Conservation (phyloP, 2,329 filamentous ascomycete genomes). For the Arthrobotrys iridis region DNA sequence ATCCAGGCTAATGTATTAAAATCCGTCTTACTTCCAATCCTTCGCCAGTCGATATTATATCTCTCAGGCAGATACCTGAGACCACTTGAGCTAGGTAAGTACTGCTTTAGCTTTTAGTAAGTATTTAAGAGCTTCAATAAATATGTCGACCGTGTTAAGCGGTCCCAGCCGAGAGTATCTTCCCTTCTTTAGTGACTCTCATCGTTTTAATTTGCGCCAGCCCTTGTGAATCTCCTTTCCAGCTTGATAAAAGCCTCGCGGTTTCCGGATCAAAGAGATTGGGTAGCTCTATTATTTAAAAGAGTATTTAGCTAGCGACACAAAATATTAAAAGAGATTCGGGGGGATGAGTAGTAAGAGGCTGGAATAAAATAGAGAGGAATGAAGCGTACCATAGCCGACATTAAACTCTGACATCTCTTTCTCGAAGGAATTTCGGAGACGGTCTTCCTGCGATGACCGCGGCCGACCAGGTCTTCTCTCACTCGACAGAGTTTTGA, state of each 20-base stretch:
- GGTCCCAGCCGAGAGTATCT: too few species aligned
- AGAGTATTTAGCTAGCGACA: not conserved
- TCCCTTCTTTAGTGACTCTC: slow-evolving; percentile 31
- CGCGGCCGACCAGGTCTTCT: slow-evolving; percentile 31
- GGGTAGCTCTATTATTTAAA: slow-evolving; percentile 22
- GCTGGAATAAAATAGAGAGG: too few species aligned
- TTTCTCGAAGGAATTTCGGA: slow-evolving; percentile 34
- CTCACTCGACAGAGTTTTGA: slow-evolving; percentile 11
- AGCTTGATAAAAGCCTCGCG: not conserved
- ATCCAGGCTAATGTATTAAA: too few species aligned
- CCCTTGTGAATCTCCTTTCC: slow-evolving; percentile 25
- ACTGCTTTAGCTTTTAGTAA: too few species aligned
- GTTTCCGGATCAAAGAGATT: slow-evolving; percentile 19
- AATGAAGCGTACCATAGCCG: slow-evolving; percentile 24
- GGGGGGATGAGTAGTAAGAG: too few species aligned
- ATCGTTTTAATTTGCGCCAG: slow-evolving; percentile 27
- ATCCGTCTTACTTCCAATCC: too few species aligned
- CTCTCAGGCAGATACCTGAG: too few species aligned
- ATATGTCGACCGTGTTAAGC: too few species aligned
- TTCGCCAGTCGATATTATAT: too few species aligned
- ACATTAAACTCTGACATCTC: slow-evolving; percentile 27
- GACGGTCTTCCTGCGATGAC: slow-evolving; percentile 33
- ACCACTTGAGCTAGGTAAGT: too few species aligned
- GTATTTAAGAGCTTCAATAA: too few species aligned
- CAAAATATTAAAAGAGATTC: not conserved